Evolutionary conservation across 768 basidiomycete genomes (phyloP).

Genomic region (Multifurca ochricompacta): DNA sequence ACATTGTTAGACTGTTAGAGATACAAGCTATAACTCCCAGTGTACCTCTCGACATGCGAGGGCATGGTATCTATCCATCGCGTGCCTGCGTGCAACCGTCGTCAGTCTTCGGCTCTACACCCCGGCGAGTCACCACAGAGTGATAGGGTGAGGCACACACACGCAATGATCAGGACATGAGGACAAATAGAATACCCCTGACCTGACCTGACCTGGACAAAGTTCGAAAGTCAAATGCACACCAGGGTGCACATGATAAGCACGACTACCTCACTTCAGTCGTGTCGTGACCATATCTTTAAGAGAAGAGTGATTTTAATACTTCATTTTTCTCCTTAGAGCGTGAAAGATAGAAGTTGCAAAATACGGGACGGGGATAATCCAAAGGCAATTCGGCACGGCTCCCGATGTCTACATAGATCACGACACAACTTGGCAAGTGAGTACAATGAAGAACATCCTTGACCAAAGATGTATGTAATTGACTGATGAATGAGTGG

Average conservation of each 20-base stretch:
- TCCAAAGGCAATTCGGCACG: not conserved
- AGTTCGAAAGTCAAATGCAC: not conserved
- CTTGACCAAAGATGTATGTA: not conserved
- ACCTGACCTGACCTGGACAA: not conserved
- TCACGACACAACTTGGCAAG: not conserved
- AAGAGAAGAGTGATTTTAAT: not conserved
- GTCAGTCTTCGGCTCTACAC: not conserved
- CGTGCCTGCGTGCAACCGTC: not conserved
- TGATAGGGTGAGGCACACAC: no score
- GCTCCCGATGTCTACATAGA: not conserved
- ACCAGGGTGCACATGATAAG: not conserved
- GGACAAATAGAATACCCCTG: not conserved
- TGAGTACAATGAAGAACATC: not conserved
- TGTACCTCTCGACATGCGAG: not conserved
- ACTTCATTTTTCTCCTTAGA: slow-evolving; percentile 6
- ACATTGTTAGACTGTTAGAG: not conserved
- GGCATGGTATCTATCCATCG: no score
- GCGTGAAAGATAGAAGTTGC: not conserved
- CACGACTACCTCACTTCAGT: not conserved
- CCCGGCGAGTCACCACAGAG: not conserved
- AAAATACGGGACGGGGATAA: not conserved
- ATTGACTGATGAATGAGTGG: not conserved
- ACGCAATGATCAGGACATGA: not conserved
- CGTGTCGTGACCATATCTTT: not conserved
- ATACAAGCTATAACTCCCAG: not conserved